Conservation (phyloP, 2,329 filamentous ascomycete genomes). For the Venturia asperata region DNA sequence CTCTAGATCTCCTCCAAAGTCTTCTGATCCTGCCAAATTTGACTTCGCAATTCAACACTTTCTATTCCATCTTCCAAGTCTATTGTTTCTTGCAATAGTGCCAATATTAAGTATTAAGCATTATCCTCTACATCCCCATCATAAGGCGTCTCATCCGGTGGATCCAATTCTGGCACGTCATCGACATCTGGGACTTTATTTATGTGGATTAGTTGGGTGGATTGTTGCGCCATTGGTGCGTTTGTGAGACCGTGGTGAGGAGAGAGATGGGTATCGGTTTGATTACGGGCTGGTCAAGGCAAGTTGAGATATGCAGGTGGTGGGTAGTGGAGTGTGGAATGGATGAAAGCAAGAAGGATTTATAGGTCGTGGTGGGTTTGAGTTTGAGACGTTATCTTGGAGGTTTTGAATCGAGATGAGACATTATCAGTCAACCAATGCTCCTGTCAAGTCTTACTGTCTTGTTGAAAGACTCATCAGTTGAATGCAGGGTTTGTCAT, state of each 20-base stretch:
- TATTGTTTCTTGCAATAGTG: background rate
- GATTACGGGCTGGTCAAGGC: too few species aligned
- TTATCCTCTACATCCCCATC: background rate
- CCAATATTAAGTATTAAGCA: background rate
- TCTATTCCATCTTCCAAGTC: constrained; percentile 21
- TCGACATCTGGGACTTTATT: background rate
- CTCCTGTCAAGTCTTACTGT: too few species aligned
- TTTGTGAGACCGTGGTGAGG: background rate
- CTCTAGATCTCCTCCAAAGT: too few species aligned
- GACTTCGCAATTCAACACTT: too few species aligned
- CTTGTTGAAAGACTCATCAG: too few species aligned
- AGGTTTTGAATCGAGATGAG: too few species aligned
- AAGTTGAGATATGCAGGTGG: background rate
- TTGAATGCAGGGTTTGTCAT: too few species aligned
- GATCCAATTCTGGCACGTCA: background rate
- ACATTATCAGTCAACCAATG: too few species aligned
- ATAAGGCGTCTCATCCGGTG: background rate
- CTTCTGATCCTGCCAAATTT: too few species aligned
- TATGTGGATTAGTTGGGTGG: background rate
- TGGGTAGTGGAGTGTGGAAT: background rate
- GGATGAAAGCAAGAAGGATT: background rate
- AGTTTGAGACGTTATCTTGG: too few species aligned
- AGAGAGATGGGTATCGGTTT: too few species aligned
- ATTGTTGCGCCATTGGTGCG: background rate
- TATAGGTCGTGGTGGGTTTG: background rate